phyloP scores from a whole-genome alignment of 1,139 yeast genomes.

The Meyerozyma sp. region DNA sequence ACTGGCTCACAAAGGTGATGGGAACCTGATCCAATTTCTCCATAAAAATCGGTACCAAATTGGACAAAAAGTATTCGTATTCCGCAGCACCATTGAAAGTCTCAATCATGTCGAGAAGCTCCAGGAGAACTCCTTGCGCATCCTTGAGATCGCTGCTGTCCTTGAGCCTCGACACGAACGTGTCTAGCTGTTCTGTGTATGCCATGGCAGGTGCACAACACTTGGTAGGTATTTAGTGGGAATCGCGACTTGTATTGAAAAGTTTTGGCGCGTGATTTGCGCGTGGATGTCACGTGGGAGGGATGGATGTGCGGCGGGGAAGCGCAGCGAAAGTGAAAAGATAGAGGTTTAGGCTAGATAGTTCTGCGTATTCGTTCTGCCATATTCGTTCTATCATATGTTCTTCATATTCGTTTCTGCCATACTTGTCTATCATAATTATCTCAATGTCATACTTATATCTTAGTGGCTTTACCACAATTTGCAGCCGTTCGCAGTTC shows the following conservation, averaged over 20 bases:
- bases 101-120: conserved; percentile 81
- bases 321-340: not conserved
- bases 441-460: too few species aligned
- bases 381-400: too few species aligned
- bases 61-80: conserved; percentile 63
- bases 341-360: too few species aligned
- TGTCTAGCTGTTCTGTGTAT: conserved; percentile 46
- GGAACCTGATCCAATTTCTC: conserved; percentile 63
- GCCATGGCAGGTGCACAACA: conserved; percentile 13
- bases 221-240: not conserved
- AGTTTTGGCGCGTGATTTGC: not conserved
- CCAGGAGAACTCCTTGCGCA: conserved; percentile 66
- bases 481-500: too few species aligned
- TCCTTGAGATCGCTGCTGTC: conserved; percentile 53
- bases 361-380: too few species aligned
- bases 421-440: too few species aligned
- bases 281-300: not conserved
- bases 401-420: too few species aligned
- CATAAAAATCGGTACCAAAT: conserved; percentile 58
- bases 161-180: conserved; percentile 54
- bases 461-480: too few species aligned
- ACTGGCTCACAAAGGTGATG: conserved; percentile 56
- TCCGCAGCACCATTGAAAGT: conserved; percentile 75
- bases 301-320: not conserved
- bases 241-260: not conserved